Evolutionary conservation across 805 yeast species (phyloP).

Genomic region (Lachancea quebecensis): DNA sequence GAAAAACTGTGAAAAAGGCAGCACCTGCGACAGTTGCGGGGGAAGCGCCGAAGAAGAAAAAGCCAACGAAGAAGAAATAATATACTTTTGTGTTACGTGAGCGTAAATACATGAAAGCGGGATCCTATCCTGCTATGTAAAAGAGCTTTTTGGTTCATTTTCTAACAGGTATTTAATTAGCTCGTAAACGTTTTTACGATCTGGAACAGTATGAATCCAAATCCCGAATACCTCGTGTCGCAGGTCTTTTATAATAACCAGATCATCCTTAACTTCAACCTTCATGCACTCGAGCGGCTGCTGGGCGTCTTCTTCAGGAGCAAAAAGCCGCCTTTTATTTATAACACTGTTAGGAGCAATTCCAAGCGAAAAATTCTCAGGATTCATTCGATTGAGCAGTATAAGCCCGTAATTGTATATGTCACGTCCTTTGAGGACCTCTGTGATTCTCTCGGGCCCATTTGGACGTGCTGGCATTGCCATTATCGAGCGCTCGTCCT

Average conservation of each 20-base stretch:
- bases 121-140: constrained; percentile 13
- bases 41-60: constrained; percentile 24
- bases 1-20: constrained; percentile 26
- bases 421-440: constrained; percentile 28
- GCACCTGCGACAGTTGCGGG: constrained; percentile 19
- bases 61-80: constrained; percentile 20
- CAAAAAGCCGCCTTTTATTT: constrained; percentile 35
- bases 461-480: constrained; percentile 4
- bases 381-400: constrained; percentile 58
- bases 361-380: constrained; percentile 69
- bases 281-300: constrained; percentile 44
- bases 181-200: constrained; percentile 53
- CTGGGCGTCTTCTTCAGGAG: constrained; percentile 18
- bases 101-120: not conserved
- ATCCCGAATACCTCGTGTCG: constrained; percentile 68
- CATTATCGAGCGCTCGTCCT: constrained; percentile 23
- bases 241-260: constrained; percentile 61
- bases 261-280: constrained; percentile 60
- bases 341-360: constrained; percentile 50
- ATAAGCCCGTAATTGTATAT: constrained; percentile 61
- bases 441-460: constrained; percentile 5
- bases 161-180: constrained; percentile 32
- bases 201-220: constrained; percentile 68
- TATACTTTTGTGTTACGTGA: not conserved
- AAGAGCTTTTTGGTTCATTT: constrained; percentile 30